Percentiles rank a stretch among this genome's conserved stretches.
phyloP scores from a whole-genome alignment of 1,284 basidiomycete genomes.

The Leccinum griseonigrum region DNA sequence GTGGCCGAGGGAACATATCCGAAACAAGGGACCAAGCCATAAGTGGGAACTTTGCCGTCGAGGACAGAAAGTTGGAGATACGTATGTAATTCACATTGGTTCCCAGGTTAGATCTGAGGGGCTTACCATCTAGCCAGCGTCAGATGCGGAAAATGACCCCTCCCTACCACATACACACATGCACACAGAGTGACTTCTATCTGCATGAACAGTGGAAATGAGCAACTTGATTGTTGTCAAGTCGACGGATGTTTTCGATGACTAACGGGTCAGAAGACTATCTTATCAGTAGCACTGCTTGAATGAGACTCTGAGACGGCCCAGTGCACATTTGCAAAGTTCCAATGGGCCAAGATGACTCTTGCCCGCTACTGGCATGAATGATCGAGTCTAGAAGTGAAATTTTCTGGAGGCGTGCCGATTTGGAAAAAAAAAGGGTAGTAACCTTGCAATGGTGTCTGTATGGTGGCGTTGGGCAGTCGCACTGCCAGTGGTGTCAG shows the following conservation, averaged over 20 bases:
- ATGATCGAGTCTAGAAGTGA: not conserved
- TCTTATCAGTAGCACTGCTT: not conserved
- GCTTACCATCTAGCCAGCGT: not conserved
- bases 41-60: conserved; percentile 6
- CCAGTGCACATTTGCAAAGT: not conserved
- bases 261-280: not conserved
- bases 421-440: not conserved
- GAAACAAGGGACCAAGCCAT: conserved; percentile 20
- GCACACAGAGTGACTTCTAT: not conserved
- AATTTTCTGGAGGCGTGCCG: not conserved
- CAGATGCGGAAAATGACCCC: not conserved
- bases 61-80: conserved; percentile 8
- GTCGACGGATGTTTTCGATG: conserved; percentile 5
- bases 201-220: not conserved
- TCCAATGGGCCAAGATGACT: not conserved
- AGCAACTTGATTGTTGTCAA: conserved; percentile 20
- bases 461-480: not conserved
- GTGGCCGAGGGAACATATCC: conserved; percentile 7
- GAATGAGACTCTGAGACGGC: not conserved
- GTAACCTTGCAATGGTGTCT: not conserved
- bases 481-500: not conserved
- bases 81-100: not conserved
- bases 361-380: not conserved
- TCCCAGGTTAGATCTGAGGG: not conserved
- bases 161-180: not conserved